phyloP scores from a whole-genome alignment of 768 basidiomycete species.

The Lyophyllum semitale region DNA sequence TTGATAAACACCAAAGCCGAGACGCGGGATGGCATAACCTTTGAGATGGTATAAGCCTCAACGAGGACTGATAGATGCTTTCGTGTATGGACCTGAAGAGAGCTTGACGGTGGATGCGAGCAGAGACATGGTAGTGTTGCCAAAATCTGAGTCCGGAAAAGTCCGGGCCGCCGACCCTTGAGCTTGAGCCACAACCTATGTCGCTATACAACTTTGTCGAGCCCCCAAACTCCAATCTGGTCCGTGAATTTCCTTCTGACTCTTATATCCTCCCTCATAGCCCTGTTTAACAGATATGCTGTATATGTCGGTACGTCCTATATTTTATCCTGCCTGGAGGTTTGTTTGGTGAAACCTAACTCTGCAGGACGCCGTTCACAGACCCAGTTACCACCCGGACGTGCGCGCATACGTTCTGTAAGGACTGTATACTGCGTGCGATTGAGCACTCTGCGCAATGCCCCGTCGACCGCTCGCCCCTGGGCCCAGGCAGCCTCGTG shows the following conservation, averaged over 20 bases:
- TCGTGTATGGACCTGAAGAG: slow-evolving; percentile 14
- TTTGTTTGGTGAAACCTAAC: too few relatives aligned
- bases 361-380: slow-evolving; percentile 66
- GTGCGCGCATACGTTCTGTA: slow-evolving; percentile 87
- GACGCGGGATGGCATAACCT: slow-evolving; percentile 60
- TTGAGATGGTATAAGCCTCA: slow-evolving; percentile 3
- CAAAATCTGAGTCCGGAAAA: too few relatives aligned
- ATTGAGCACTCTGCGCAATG: slow-evolving; percentile 71
- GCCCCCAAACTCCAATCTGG: slow-evolving; percentile 67
- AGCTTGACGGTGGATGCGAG: slow-evolving; percentile 24
- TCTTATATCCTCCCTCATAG: not conserved
- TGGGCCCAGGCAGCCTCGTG: slow-evolving; percentile 56
- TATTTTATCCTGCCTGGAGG: too few relatives aligned
- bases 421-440: slow-evolving; percentile 75
- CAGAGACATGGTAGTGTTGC: slow-evolving; percentile 22
- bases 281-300: slow-evolving; percentile 59
- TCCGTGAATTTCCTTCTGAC: slow-evolving; percentile 30
- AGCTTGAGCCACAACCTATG: slow-evolving; percentile 24
- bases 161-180: not conserved
- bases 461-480: slow-evolving; percentile 79
- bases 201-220: slow-evolving; percentile 61
- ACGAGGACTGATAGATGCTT: not conserved
- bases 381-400: slow-evolving; percentile 74
- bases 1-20: slow-evolving; percentile 75
- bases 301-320: slow-evolving; percentile 64